Evolutionary conservation across 1,284 basidiomycete species (phyloP).

Genomic region (Rhizopogon hawkerae): DNA sequence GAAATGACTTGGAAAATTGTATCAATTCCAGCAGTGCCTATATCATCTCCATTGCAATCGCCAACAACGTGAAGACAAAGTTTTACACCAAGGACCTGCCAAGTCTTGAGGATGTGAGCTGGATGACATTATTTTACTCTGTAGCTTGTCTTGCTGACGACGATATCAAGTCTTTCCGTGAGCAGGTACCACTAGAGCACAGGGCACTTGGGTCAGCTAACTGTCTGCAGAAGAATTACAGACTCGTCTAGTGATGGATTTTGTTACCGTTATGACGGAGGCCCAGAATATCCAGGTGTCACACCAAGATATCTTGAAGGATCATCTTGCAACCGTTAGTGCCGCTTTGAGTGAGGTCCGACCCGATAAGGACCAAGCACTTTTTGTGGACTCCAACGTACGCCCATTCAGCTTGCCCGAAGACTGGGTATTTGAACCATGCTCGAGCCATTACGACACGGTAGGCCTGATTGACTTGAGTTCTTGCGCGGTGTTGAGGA

Average conservation of each 20-base stretch:
- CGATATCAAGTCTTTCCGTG: constrained; percentile 54
- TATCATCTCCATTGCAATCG: constrained; percentile 56
- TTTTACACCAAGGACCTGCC: constrained; percentile 65
- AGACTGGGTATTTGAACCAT: constrained; percentile 73
- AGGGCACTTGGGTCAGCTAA: constrained; percentile 5
- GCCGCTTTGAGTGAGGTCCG: constrained; percentile 43
- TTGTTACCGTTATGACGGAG: constrained; percentile 45
- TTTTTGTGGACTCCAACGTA: constrained; percentile 66
- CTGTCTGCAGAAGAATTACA: constrained; percentile 51
- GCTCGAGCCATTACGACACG: constrained; percentile 63
- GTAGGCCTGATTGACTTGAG: constrained; percentile 29
- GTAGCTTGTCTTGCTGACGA: constrained; percentile 6
- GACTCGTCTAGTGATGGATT: constrained; percentile 47
- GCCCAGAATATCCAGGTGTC: constrained; percentile 48
- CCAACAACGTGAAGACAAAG: constrained; percentile 60
- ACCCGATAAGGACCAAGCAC: constrained; percentile 50
- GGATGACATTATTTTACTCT: constrained; percentile 2
- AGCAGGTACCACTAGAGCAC: constrained; percentile 19
- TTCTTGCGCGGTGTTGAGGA: neutral
- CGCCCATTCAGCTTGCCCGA: constrained; percentile 53
- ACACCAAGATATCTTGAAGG: constrained; percentile 52
- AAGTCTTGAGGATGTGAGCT: constrained; percentile 60
- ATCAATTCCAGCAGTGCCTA: constrained; percentile 42
- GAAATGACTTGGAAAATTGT: neutral
- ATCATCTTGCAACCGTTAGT: constrained; percentile 38